Conservation (phyloP, 345 rosid species). For the Garcia nutans region DNA sequence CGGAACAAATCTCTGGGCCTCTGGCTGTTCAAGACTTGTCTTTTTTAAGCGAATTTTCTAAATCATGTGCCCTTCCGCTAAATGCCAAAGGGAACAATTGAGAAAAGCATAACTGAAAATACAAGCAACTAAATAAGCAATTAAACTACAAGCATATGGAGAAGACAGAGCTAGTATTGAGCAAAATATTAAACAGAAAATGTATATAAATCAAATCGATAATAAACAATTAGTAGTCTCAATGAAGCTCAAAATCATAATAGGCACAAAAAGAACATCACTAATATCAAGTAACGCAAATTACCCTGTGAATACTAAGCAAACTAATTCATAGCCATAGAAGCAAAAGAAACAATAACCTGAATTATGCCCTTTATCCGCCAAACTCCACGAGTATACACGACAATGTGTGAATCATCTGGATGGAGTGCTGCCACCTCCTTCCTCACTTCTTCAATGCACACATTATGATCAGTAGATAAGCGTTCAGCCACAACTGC, state of each 20-base stretch:
- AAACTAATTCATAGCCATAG: background rate
- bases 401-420: constrained; percentile 56
- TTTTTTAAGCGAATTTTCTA: background rate
- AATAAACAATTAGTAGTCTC: too few relatives aligned
- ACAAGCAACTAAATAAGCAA: background rate
- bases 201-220: too few relatives aligned
- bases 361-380: constrained; percentile 73
- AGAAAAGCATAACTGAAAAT: background rate
- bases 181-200: background rate
- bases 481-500: constrained; percentile 55
- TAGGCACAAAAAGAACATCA: too few relatives aligned
- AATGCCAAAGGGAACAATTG: background rate
- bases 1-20: background rate
- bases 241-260: too few relatives aligned
- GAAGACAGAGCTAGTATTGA: background rate
- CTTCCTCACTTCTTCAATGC: constrained; percentile 62
- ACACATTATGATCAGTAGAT: constrained; percentile 62
- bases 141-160: background rate
- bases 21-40: background rate
- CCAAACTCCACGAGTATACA: constrained; percentile 60
- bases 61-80: background rate
- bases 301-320: background rate
- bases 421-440: constrained; percentile 74
- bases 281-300: too few relatives aligned
- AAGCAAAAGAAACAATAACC: constrained; percentile 28